Evolutionary conservation across 2,329 filamentous ascomycete genomes (phyloP), one percentile per base, ranked within the genome.

Genomic region (Xylariomycetidae sp.): DNA sequence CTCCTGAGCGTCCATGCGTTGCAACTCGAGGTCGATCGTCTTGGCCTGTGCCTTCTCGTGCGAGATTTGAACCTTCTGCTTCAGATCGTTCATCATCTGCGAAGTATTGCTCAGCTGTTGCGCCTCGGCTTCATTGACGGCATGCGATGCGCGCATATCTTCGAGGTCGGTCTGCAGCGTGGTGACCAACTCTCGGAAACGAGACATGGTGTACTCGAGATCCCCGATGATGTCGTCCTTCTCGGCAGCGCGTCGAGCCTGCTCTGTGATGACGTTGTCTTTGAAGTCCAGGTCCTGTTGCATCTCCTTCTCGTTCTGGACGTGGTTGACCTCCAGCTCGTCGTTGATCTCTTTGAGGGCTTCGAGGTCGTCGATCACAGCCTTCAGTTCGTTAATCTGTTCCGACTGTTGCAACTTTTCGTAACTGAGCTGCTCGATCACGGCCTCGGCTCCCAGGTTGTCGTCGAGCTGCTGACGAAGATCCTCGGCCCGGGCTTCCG

Each of bases 41-140:
- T 95, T 96, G 52, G 86, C 81, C 57, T 95, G 90, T 3, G 90
- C 84, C 65, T 95, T 95, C 25, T 87, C 76, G 9, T 88, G 88
- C 10, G 88, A 93, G 35, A 85, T 76, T 53, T 95, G 90, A 26
- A 98, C 73, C 62, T 94, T 93, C 73, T 90, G 76, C 59, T 96
- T 96, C 28, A 98, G 73, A 52, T 98, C 90, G 76, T 95, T 85
- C 82, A 98, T 94, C 34, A 90, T 88, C 42, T 88, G 79, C 27
- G 90, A 94, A 42, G 87, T 83, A 49, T 77, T 85, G 44, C 82
- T 89, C 35, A 96, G 76, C 57, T 96, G 87, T 56, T 89, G 88
- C 1, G 90, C 88, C 57, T 96, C 89, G 12, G 82, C 82, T 58
- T 96, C 92, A 1, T 88, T 93, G 47, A 96, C 84, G 27, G 89